Evolutionary conservation across 108 stramenopile genomes (phyloP), one percentile per base, ranked within the genome.

Genomic region (Nannochloropsis oceanica): DNA sequence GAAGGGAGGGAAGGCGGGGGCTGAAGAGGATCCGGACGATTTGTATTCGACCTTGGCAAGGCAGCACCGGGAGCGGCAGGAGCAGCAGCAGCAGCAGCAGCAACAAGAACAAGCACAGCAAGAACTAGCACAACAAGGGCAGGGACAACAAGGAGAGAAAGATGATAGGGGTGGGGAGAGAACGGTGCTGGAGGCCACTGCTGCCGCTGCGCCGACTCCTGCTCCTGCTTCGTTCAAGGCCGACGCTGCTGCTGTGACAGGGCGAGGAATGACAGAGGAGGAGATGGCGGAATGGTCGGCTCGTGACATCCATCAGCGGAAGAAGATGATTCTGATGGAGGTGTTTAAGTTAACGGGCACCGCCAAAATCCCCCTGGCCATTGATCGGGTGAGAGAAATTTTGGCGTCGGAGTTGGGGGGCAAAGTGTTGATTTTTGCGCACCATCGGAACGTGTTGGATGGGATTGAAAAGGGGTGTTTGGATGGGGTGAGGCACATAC

Each of bases 361-460:
- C 24, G 92, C 93, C 44, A 99, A 99, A 84, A 89, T 96, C 34
- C 92, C 91, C 10, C 82, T 91, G 25, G 91, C 93, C 20, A 83
- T 93, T 8, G 93, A 95, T 44, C 94, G 93, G 80, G 90, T 97
- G 42, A 84, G 88, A 12, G 84, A 91, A 14, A 91, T 94, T 89
- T 87, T 96, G 20, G 84, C 91, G 14, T 95, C 96, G 80, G 92
- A 93, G 42, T 91, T 94, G 46, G 93, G 91, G 79, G 95, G 94
- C 8, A 97, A 97, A 82, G 83, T 99, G 8, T 95, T 97, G 86
- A 93, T 99, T 24, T 99, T 99, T 85, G 97, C 97, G 2, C 98
- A 99, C 85, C 98, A 99, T 88, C 89, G 94, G 43, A 91, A 90
- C 43, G 96, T 99, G 0, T 90, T 99, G 27, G 94, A 97, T 89